Percentiles rank a stretch among this genome's conserved stretches.
These are phyloP conservation scores for Pichia sp. DNA, from an alignment of 1,139 yeast genomes.

Conservation along the genomic window DNA sequence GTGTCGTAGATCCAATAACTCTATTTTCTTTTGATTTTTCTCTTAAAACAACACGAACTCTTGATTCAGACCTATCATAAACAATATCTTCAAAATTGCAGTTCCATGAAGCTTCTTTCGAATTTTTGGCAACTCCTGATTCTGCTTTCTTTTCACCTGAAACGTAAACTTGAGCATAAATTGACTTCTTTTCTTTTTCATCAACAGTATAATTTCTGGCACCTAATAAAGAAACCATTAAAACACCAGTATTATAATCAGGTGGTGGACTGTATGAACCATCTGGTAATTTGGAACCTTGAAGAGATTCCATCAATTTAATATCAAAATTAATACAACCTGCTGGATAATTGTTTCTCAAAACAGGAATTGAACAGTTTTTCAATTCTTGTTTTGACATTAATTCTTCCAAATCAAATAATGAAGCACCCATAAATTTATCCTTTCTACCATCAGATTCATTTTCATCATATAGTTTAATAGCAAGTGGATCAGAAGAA, in stretches of 20 bases:
- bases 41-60: slow-evolving; percentile 58
- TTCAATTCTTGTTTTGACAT: slow-evolving; percentile 48
- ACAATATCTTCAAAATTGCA: slow-evolving; percentile 64
- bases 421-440: slow-evolving; percentile 69
- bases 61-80: slow-evolving; percentile 63
- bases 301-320: slow-evolving; percentile 73
- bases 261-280: slow-evolving; percentile 87
- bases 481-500: slow-evolving; percentile 71
- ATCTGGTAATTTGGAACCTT: slow-evolving; percentile 69
- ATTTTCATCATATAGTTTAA: slow-evolving; percentile 55
- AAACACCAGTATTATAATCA: slow-evolving; percentile 88
- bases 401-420: slow-evolving; percentile 66
- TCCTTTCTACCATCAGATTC: slow-evolving; percentile 76
- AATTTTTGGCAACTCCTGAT: slow-evolving; percentile 54
- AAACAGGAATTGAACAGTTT: slow-evolving; percentile 48
- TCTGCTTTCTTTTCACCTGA: slow-evolving; percentile 53
- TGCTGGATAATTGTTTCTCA: slow-evolving; percentile 75
- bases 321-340: slow-evolving; percentile 69
- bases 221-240: slow-evolving; percentile 48
- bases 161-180: slow-evolving; percentile 65
- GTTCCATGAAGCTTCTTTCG: slow-evolving; percentile 65
- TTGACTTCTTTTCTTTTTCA: slow-evolving; percentile 38
- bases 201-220: slow-evolving; percentile 43
- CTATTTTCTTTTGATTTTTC: slow-evolving; percentile 49
- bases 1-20: slow-evolving; percentile 54